Percentiles rank a stretch among this genome's conserved stretches.
These are phyloP conservation scores for Stenogyne calaminthoides DNA, from an alignment of 305 asterid genomes.

Conservation along the genomic window DNA sequence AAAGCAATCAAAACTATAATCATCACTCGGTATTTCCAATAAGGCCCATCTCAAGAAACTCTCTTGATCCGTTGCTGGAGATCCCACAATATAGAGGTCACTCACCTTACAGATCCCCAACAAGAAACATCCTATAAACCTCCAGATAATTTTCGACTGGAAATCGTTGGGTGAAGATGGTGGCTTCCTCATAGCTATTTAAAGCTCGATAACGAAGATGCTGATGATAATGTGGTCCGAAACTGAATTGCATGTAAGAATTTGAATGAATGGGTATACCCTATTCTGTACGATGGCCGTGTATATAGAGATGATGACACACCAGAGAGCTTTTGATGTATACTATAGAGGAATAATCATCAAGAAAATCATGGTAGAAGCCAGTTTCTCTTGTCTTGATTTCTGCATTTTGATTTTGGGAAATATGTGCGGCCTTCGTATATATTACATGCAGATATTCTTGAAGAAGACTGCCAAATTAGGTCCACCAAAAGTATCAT, in stretches of 20 bases:
- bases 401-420: not conserved
- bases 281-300: slow-evolving; percentile 35
- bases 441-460: not conserved
- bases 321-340: slow-evolving; percentile 26
- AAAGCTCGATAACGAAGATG: not conserved
- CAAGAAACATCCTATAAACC: slow-evolving; percentile 51
- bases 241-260: slow-evolving; percentile 6
- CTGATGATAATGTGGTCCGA: not conserved
- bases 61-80: slow-evolving; percentile 66
- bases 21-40: slow-evolving; percentile 50
- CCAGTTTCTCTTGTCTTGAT: not conserved
- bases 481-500: not conserved
- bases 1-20: slow-evolving; percentile 39
- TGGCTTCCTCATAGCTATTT: not conserved
- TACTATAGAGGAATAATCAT: slow-evolving; percentile 22
- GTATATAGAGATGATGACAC: slow-evolving; percentile 30
- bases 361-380: slow-evolving; percentile 15
- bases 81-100: slow-evolving; percentile 62
- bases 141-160: not conserved
- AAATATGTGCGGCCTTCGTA: not conserved
- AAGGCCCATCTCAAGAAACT: slow-evolving; percentile 58
- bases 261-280: not conserved
- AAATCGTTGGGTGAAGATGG: not conserved
- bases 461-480: not conserved
- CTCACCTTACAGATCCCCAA: slow-evolving; percentile 56